A percentile compares a stretch with the other conserved stretches of the same genome.
Conservation (phyloP, 2,329 filamentous ascomycete genomes). For the Colletotrichum liaoningense region DNA sequence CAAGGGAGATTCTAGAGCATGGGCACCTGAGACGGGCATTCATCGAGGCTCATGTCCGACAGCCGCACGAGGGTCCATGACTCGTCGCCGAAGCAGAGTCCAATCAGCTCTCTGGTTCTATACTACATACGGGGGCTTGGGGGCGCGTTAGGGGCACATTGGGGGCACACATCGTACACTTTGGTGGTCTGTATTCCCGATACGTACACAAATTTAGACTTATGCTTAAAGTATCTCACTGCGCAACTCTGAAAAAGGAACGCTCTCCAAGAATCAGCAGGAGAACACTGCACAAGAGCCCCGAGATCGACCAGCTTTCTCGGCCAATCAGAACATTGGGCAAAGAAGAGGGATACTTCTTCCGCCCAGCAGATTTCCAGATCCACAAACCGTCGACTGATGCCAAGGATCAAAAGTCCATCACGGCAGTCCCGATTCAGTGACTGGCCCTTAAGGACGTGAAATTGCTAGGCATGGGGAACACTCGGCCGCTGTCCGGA, state of each 20-base stretch:
- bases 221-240: conserved; percentile 4
- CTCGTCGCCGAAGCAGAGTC: neutral
- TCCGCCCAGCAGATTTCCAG: neutral
- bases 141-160: neutral
- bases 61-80: conserved; percentile 15
- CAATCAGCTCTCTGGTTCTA: neutral
- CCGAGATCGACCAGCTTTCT: neutral
- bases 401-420: neutral
- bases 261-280: neutral
- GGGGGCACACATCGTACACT: neutral
- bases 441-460: neutral
- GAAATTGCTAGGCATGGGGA: conserved; percentile 4
- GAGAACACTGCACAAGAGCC: neutral
- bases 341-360: neutral
- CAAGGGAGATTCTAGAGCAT: neutral
- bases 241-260: neutral
- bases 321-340: neutral
- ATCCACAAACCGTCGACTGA: neutral
- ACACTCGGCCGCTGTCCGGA: neutral
- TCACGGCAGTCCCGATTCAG: neutral
- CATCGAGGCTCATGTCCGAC: conserved; percentile 4
- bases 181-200: neutral
- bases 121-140: neutral
- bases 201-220: neutral
- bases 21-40: conserved; percentile 3